A percentile compares a stretch with the other conserved stretches of the same genome.
These are phyloP conservation scores for Coemansia sp. DNA, from an alignment of 192 early-diverging fungal genomes.

Conservation along the genomic window DNA sequence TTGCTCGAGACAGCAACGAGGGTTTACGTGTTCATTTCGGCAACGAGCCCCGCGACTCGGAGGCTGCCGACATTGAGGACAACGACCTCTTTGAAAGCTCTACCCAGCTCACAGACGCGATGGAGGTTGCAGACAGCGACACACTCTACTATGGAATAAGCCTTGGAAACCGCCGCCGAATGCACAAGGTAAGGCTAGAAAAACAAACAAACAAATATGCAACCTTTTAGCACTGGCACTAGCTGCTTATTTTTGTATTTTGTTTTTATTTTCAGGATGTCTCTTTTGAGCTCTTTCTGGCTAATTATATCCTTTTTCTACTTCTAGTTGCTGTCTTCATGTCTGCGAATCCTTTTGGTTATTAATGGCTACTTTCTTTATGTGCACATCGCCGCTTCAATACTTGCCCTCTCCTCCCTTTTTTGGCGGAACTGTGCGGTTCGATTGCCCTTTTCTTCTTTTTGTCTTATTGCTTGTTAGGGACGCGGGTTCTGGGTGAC, in stretches of 20 bases:
- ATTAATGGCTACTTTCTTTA: background rate
- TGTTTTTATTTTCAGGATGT: background rate
- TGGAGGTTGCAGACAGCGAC: conserved; percentile 50
- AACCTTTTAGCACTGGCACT: too few species aligned
- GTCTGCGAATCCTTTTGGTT: background rate
- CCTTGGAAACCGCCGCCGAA: conserved; percentile 33
- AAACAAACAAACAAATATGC: background rate
- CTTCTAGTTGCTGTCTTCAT: background rate
- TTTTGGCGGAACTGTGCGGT: too few species aligned
- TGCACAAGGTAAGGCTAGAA: conserved; percentile 29
- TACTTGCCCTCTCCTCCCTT: too few species aligned
- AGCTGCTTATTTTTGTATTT: background rate
- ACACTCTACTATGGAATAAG: conserved; percentile 45
- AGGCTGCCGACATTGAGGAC: conserved; percentile 46
- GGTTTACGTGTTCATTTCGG: conserved; percentile 30
- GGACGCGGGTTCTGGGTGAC: conserved; percentile 51
- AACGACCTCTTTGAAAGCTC: conserved; percentile 43
- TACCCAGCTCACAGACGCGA: conserved; percentile 13
- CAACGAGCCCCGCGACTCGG: conserved; percentile 20
- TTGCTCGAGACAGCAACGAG: conserved; percentile 28
- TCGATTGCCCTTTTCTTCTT: too few species aligned
- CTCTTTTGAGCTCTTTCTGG: background rate
- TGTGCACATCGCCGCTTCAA: background rate
- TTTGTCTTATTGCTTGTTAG: conserved; percentile 12
- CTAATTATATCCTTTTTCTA: background rate